Conservation (phyloP, 257 asterid genomes). For the Asclepias syriaca region DNA sequence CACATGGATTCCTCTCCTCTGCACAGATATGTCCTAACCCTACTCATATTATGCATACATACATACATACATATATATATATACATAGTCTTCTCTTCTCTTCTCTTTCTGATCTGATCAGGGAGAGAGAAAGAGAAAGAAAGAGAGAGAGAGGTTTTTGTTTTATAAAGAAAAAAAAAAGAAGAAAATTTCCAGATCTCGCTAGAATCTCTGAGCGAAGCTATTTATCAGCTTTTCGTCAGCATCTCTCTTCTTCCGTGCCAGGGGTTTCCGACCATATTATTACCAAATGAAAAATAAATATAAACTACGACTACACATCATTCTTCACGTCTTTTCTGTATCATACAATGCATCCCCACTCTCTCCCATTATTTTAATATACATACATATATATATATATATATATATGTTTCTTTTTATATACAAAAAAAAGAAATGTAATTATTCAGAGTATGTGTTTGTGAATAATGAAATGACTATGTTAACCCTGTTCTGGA, state of each 20-base stretch:
- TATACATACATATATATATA: too few species aligned
- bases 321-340: constrained; percentile 11
- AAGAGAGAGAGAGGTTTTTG: background rate
- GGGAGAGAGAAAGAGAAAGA: background rate
- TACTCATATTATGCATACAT: too few species aligned
- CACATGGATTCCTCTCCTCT: constrained; percentile 40
- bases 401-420: too few species aligned
- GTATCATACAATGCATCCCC: constrained; percentile 12
- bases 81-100: background rate
- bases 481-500: background rate
- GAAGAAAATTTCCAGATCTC: constrained; percentile 17
- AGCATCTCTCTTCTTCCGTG: constrained; percentile 28
- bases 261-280: constrained; percentile 27
- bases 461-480: constrained; percentile 1
- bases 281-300: constrained; percentile 24
- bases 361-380: background rate
- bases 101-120: background rate
- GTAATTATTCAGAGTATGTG: too few species aligned
- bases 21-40: constrained; percentile 12
- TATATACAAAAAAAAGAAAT: too few species aligned
- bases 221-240: constrained; percentile 28
- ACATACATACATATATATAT: too few species aligned
- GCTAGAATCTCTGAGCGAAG: constrained; percentile 24
- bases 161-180: too few species aligned
- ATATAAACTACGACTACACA: constrained; percentile 14